phyloP scores from a whole-genome alignment of 2,329 filamentous ascomycete species.

The Penicillium digitatum region DNA sequence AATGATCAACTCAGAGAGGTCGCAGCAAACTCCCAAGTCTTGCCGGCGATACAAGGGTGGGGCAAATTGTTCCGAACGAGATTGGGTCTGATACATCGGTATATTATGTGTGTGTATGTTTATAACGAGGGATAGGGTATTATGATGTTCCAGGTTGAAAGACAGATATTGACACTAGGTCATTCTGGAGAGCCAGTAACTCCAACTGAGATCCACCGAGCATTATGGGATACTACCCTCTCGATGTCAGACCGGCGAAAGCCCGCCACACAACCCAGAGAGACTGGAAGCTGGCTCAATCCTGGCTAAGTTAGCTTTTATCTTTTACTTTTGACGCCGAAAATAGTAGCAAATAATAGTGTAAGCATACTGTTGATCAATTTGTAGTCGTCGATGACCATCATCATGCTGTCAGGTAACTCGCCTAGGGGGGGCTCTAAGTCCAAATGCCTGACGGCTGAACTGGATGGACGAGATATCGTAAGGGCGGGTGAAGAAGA shows the following conservation, averaged over 20 bases:
- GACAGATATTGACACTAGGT: not conserved
- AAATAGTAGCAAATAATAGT: not conserved
- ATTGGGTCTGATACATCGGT: not conserved
- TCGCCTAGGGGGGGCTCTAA: not conserved
- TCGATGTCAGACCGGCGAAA: constrained; percentile 17
- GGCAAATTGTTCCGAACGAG: not conserved
- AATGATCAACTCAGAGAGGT: not conserved
- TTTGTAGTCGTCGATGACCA: constrained; percentile 1
- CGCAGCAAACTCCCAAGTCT: not conserved
- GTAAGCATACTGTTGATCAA: not conserved
- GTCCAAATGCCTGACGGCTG: not conserved
- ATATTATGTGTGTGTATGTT: not conserved
- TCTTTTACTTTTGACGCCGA: not conserved
- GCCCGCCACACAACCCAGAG: constrained; percentile 15
- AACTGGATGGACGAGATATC: not conserved
- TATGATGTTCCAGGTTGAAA: not conserved
- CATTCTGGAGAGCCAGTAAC: not conserved
- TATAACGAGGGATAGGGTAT: not conserved
- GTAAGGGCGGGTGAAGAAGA: not conserved
- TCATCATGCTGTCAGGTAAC: not conserved
- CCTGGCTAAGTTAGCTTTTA: constrained; percentile 1
- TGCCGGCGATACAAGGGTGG: not conserved
- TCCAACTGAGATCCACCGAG: not conserved
- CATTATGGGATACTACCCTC: constrained; percentile 7
- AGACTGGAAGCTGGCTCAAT: constrained; percentile 7